These are phyloP conservation scores for Ambrosia hybrid DNA, from an alignment of 140 eudicot species.

Conservation along the genomic window DNA sequence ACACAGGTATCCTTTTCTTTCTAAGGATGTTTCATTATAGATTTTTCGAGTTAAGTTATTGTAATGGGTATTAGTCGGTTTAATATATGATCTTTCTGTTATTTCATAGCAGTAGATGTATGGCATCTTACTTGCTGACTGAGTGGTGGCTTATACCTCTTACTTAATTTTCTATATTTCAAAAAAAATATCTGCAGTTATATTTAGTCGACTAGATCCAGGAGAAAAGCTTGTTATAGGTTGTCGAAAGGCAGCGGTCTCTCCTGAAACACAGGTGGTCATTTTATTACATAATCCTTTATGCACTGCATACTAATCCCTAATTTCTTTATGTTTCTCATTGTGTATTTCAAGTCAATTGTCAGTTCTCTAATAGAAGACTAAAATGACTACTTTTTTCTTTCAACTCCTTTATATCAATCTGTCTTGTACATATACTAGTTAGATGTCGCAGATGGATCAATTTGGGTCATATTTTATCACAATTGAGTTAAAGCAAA, in stretches of 20 bases:
- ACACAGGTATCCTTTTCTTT: conserved; percentile 61
- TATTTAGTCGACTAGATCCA: conserved; percentile 84
- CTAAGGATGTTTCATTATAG: not conserved
- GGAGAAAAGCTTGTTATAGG: conserved; percentile 95
- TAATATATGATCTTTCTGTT: conserved; percentile 1
- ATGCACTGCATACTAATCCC: not conserved
- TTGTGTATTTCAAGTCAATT: not conserved
- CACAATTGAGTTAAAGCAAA: not conserved
- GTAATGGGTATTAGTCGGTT: not conserved
- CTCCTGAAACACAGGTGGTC: conserved; percentile 65
- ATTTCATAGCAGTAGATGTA: too few relatives aligned
- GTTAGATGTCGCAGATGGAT: not conserved
- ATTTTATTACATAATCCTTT: conserved; percentile 20
- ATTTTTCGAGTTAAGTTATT: conserved; percentile 6
- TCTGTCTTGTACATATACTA: not conserved
- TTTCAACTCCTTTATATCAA: not conserved
- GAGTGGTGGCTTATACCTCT: not conserved
- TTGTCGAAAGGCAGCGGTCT: conserved; percentile 72
- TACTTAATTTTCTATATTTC: not conserved
- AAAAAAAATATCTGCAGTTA: conserved; percentile 44
- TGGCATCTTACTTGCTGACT: too few relatives aligned
- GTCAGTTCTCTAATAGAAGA: not conserved
- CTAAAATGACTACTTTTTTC: not conserved
- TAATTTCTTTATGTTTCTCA: not conserved
- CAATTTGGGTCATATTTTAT: not conserved